Evolutionary conservation across 108 stramenopile genomes (phyloP).

Genomic region (Cyclostephanos tholiformis): DNA sequence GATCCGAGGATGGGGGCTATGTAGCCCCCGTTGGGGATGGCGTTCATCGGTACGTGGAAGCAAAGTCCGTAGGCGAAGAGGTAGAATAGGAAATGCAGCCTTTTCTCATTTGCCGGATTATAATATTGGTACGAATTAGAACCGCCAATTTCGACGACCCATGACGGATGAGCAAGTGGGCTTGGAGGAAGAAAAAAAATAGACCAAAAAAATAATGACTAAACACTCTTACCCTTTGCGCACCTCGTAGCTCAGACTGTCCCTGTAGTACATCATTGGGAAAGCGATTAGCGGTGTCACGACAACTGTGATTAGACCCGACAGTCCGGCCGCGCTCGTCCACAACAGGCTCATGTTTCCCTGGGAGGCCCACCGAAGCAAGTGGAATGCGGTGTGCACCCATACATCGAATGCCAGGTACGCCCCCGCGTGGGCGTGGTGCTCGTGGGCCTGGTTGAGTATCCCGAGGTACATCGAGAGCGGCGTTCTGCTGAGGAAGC

Average conservation of each 20-base stretch:
- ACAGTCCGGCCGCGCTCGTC: conserved; percentile 24
- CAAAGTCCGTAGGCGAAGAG: conserved; percentile 44
- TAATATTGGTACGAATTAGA: not conserved
- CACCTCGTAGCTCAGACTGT: conserved; percentile 42
- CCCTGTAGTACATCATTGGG: conserved; percentile 47
- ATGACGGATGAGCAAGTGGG: not conserved
- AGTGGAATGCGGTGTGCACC: conserved; percentile 38
- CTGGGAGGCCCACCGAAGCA: conserved; percentile 44
- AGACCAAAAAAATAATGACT: too few relatives aligned
- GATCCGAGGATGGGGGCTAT: conserved; percentile 38
- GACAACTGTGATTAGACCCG: conserved; percentile 38
- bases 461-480: conserved; percentile 36
- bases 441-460: conserved; percentile 6
- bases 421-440: conserved; percentile 22
- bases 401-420: conserved; percentile 22
- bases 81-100: conserved; percentile 48
- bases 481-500: conserved; percentile 30
- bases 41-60: conserved; percentile 28
- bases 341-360: conserved; percentile 38
- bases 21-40: conserved; percentile 51
- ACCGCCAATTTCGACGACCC: not conserved
- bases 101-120: not conserved
- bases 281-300: conserved; percentile 35
- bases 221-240: conserved; percentile 29
- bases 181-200: too few relatives aligned